These are phyloP conservation scores for Phytophthora agathidicida DNA, from an alignment of 352 stramenopile genomes.

Conservation along the genomic window DNA sequence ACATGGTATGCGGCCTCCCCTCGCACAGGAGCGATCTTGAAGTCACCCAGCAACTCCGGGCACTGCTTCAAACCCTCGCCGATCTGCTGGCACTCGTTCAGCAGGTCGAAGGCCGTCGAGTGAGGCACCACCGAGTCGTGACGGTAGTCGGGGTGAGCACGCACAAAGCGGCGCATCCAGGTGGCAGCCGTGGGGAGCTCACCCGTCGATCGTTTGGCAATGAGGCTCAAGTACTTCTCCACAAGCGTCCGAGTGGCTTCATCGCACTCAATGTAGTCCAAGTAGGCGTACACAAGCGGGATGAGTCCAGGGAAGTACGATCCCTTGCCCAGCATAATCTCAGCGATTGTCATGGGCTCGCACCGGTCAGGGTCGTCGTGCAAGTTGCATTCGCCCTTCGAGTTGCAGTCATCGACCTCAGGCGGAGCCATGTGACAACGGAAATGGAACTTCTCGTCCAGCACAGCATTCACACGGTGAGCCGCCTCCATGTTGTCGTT, in stretches of 20 bases:
- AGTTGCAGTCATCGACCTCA: conserved; percentile 71
- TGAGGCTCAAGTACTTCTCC: conserved; percentile 87
- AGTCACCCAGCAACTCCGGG: conserved; percentile 93
- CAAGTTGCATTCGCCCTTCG: conserved; percentile 42
- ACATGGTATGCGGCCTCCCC: conserved; percentile 92
- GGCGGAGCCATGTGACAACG: conserved; percentile 94
- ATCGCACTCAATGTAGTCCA: conserved; percentile 98
- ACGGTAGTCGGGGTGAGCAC: conserved; percentile 94
- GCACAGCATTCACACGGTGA: conserved; percentile 94
- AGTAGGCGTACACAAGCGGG: conserved; percentile 96
- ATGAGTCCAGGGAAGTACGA: conserved; percentile 97
- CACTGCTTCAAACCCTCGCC: conserved; percentile 93
- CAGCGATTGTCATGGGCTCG: conserved; percentile 97
- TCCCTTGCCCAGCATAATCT: conserved; percentile 97
- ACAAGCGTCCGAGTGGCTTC: conserved; percentile 84
- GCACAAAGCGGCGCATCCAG: conserved; percentile 97
- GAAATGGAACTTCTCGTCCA: conserved; percentile 98
- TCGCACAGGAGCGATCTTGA: conserved; percentile 92
- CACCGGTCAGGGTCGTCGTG: conserved; percentile 71
- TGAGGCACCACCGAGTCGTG: conserved; percentile 92
- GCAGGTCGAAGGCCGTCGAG: conserved; percentile 93
- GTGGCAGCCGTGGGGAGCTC: conserved; percentile 96
- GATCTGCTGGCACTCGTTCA: conserved; percentile 96
- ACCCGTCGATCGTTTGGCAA: conserved; percentile 94
- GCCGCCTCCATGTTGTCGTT: conserved; percentile 99